Base-by-base conservation (phyloP, 306 rosid genomes). In the Oxytropis ochrocephala region DNA sequence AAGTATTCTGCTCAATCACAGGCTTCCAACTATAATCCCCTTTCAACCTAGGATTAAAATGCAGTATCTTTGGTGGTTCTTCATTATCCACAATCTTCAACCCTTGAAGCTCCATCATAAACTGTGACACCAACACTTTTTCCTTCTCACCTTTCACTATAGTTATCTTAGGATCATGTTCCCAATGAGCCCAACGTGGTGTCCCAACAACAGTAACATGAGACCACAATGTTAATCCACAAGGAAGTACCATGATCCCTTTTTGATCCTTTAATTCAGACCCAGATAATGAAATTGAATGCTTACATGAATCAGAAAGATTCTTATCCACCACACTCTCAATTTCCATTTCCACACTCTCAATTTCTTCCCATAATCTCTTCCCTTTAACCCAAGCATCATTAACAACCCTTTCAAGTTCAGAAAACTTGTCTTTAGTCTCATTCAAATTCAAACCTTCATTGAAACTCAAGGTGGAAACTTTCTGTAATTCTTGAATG, bases 21-120 rank as follows among this genome's bases (percentile, higher is more conserved):
- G 96, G 96, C 52, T 43, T 89, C 4, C 89, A 86, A 36, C 96
- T 87, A 96, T 96, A 92, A 78, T 92, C 96, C 5, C 98, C 98
- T 46, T 49, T 87, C 88, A 89, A 80, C 60, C 98, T 82, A 21
- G 98, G 98, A 55, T 92, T 92, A 51, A 82, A 85, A 70, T 92
- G 95, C 75, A 92, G 52, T 55, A 92, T 75, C 78, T 89, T 80
- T 0, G 98, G 98, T 14, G 96, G 96, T 8, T 87, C 98, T 68
- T 92, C 98, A 3, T 89, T 92, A 5, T 92, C 98, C 55, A 84
- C 95, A 0, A 86, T 56, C 73, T 81, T 86, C 92, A 92, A 71
- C 6, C 96, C 98, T 79, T 84, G 87, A 83, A 92, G 75, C 86
- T 92, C 96, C 78, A 92, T 56, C 73, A 79, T 75, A 12, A 92